These are phyloP conservation scores for Aspergillus fischeri DNA, from an alignment of 2,329 filamentous ascomycete species.

Conservation along the genomic window DNA sequence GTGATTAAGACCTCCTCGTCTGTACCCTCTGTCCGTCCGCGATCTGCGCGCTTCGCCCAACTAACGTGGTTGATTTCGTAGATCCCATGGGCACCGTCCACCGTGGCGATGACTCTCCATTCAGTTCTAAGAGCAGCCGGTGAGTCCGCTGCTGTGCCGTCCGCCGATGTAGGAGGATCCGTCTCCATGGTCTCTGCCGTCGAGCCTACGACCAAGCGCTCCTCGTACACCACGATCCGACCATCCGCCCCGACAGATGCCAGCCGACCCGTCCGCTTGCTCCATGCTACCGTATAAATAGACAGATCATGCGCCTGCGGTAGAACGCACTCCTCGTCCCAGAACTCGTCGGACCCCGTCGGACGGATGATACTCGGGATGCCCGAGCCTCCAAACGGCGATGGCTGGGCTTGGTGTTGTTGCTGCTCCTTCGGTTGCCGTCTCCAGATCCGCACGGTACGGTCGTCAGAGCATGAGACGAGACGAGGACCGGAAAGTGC, in stretches of 20 bases:
- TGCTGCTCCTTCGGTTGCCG: constrained; percentile 49
- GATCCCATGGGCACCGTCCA: constrained; percentile 76
- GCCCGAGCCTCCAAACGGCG: constrained; percentile 38
- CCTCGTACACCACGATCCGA: constrained; percentile 71
- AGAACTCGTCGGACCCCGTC: constrained; percentile 68
- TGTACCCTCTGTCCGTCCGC: constrained; percentile 46
- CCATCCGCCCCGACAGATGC: constrained; percentile 91
- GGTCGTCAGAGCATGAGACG: constrained; percentile 80
- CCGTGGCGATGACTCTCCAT: constrained; percentile 69
- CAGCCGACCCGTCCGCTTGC: constrained; percentile 67
- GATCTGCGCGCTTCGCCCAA: constrained; percentile 78
- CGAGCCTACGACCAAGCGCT: constrained; percentile 43
- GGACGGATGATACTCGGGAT: constrained; percentile 90
- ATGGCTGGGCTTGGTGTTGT: constrained; percentile 33
- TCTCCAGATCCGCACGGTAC: constrained; percentile 74
- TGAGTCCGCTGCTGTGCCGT: constrained; percentile 25
- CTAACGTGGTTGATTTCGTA: constrained; percentile 91
- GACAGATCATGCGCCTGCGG: constrained; percentile 73
- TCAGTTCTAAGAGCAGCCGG: constrained; percentile 38
- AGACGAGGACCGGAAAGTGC: constrained; percentile 53
- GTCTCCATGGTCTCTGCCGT: constrained; percentile 21
- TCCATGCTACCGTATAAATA: constrained; percentile 84
- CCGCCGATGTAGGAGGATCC: constrained; percentile 9
- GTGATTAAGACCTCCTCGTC: constrained; percentile 81
- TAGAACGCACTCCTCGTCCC: constrained; percentile 72